A percentile compares a stretch with the other conserved stretches of the same genome.
phyloP scores from a whole-genome alignment of 805 yeast species.

The Yarrowia keelungensis region DNA sequence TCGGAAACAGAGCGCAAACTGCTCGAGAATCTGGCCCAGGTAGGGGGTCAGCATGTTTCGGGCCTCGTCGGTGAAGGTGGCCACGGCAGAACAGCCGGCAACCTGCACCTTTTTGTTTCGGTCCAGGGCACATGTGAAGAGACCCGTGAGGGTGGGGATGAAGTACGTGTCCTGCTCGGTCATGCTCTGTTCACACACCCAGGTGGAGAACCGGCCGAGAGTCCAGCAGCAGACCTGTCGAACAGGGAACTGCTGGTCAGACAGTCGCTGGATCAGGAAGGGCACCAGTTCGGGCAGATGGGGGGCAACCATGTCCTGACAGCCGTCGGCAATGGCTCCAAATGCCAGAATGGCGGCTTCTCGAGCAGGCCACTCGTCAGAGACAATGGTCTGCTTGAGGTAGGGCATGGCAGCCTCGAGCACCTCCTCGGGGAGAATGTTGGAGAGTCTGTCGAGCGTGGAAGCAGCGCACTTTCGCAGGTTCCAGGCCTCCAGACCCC shows the following conservation, averaged over 20 bases:
- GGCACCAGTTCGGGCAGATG: conserved; percentile 85
- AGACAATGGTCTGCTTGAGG: conserved; percentile 70
- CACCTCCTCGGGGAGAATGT: conserved; percentile 69
- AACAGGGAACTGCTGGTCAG: conserved; percentile 80
- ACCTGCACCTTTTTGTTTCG: conserved; percentile 92
- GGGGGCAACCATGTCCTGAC: conserved; percentile 70
- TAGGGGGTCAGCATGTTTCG: conserved; percentile 71
- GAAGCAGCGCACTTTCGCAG: conserved; percentile 94
- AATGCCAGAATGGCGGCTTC: conserved; percentile 94
- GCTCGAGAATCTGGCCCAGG: conserved; percentile 69
- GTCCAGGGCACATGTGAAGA: conserved; percentile 79
- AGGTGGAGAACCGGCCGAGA: conserved; percentile 77
- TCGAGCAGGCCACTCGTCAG: conserved; percentile 83
- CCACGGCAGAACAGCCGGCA: conserved; percentile 87
- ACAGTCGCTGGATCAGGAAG: conserved; percentile 77
- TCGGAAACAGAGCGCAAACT: conserved; percentile 74
- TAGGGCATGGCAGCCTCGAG: conserved; percentile 74
- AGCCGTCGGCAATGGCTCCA: conserved; percentile 94
- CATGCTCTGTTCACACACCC: conserved; percentile 65
- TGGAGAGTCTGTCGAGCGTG: conserved; percentile 81
- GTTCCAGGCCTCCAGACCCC: conserved; percentile 81
- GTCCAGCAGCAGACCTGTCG: conserved; percentile 98
- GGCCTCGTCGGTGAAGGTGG: conserved; percentile 80
- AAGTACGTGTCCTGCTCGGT: conserved; percentile 56
- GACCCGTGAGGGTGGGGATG: conserved; percentile 76